phyloP scores from a whole-genome alignment of 106 monocot species.

The Iris macrosiphon region DNA sequence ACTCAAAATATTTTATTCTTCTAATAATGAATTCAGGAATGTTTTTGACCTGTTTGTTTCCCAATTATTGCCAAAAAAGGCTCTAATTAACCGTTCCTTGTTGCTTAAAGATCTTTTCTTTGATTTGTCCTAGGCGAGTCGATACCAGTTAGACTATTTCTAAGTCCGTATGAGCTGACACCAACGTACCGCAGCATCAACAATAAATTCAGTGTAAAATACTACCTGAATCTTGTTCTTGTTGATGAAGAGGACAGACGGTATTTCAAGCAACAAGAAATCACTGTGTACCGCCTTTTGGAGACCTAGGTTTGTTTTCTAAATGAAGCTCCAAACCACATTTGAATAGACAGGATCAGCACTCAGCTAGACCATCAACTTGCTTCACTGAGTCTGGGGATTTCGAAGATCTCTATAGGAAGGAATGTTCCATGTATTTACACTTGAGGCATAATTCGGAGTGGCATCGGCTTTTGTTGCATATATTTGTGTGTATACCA shows the following conservation, averaged over 20 bases:
- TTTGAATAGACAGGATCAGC: background rate
- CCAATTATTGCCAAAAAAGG: too few species aligned
- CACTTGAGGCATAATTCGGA: too few species aligned
- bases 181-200: constrained; percentile 72
- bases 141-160: constrained; percentile 61
- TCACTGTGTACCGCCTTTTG: constrained; percentile 56
- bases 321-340: background rate
- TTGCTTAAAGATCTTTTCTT: background rate
- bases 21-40: too few species aligned
- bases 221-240: constrained; percentile 68
- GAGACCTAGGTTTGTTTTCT: constrained; percentile 18
- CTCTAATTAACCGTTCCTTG: background rate
- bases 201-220: constrained; percentile 84
- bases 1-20: too few species aligned
- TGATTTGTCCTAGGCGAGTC: constrained; percentile 43
- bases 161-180: constrained; percentile 70
- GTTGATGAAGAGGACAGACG: constrained; percentile 72
- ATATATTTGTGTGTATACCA: too few species aligned
- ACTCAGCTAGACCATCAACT: too few species aligned
- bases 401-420: too few species aligned
- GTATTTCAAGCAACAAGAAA: constrained; percentile 83
- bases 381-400: too few species aligned
- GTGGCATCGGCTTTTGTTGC: too few species aligned
- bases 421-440: too few species aligned
- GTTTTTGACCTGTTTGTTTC: too few species aligned